Base-by-base conservation (phyloP, 2,329 filamentous ascomycete species). In the Penicillium freii region DNA sequence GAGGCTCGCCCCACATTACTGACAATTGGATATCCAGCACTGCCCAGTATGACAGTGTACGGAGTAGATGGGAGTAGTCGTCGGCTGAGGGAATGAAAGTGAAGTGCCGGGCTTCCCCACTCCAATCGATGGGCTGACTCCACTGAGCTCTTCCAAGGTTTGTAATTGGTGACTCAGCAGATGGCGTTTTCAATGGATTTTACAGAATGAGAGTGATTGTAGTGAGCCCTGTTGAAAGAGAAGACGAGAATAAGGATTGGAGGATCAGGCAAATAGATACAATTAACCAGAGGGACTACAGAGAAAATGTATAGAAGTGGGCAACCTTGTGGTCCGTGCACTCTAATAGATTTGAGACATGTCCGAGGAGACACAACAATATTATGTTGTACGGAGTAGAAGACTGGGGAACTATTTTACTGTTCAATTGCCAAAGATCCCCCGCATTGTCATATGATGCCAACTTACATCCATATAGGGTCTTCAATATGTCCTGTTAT, bases 91-190 rank as follows among this genome's bases (percentile, higher is more conserved):
- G 10, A 27, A 42, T 13, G 40, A 56, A 27, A 47, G 40, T 39
- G 59, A 67, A 65, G 54, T 67, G 66, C 65, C 66, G 63, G 50
- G 27, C 15, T 56, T 57, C 62, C 56, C 63, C 63, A 64, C 62
- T 62, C 52, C 19, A 29, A 25, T 56, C 34, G 33, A 23, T 34
- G 38, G 54, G 34, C 13, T n/a, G 19, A 19, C 39, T 58, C 62
- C 62, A 65, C 62, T 60, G 53, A 45, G 25, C 19, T 46, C 47
- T 65, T n/a, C n/a, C n/a, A n/a, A n/a, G n/a, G n/a, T n/a, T 65
- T 61, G 62, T 66, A 62, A 66, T 56, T 36, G n/a, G 52, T 66
- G 51, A 66, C 56, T 65, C 61, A 63, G 61, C 62, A 2, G 13
- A 29, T 27, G 23, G 6, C 36, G 2, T 34, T 17, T 42, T 10